Evolutionary conservation across 768 basidiomycete genomes (phyloP), one percentile per base, ranked within the genome.

Genomic region (Naganishia vishniacii): DNA sequence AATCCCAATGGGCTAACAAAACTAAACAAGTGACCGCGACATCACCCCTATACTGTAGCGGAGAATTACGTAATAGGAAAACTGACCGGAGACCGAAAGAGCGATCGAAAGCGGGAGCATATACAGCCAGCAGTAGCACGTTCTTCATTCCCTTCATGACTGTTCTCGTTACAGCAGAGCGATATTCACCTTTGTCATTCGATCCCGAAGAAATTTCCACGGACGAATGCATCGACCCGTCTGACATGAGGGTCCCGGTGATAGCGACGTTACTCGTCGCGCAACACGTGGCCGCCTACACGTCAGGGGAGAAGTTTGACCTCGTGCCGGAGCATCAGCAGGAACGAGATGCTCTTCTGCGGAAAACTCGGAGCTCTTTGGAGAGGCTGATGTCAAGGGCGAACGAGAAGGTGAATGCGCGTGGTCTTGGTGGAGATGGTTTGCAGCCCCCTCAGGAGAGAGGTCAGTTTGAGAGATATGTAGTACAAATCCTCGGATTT

Each of bases 241-340:
- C 8, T 11, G 37, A 2, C 53, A 56, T 56, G 53, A 56, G 32
- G 53, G 34, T 34, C n/a, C 25, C 53, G 37, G n/a, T 56, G 37
- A 56, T 34, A 18, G 53, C 53, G 37, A 56, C 53, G 23, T 34
- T 56, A 23, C 32, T 56, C 23, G 32, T 40, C 5, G 18, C 37
- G 9, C 13, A 25, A 1, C 23, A 23, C 53, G 32, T 34, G 16
- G 31, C 40, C 37, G 53, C 53, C 4, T 25, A 40, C 8, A n/a
- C 37, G 23, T 25, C 32, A 23, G 3, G n/a, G 3, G 53, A 40
- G 12, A 16, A n/a, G n/a, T 40, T 56, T 25, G 32, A 56, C 7
- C 4, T 56, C 23, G n/a, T n/a, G n/a, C n/a, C n/a, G n/a, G n/a
- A n/a, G n/a, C 53, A 40, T 4, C 53, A 12, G 31, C 53, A 56